Evolutionary conservation across 2,329 filamentous ascomycete species (phyloP).

Genomic region (Penicillium oxalicum): DNA sequence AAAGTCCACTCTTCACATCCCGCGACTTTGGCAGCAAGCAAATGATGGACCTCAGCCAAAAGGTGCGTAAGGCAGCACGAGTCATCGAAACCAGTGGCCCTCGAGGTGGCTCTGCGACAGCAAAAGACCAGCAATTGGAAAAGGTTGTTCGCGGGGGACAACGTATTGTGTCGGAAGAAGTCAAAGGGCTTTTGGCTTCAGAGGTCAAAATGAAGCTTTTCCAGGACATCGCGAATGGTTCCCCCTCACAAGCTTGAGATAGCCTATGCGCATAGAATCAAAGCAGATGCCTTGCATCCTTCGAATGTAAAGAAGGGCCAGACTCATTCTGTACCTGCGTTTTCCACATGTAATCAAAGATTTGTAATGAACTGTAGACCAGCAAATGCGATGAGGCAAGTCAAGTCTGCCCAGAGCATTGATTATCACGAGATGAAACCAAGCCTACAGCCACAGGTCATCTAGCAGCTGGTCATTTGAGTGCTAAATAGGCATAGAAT

Average conservation of each 20-base stretch:
- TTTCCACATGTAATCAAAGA: no score
- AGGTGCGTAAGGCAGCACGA: constrained; percentile 63
- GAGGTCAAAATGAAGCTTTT: constrained; percentile 50
- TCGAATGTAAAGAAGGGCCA: no score
- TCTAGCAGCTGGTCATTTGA: no score
- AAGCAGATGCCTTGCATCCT: not conserved
- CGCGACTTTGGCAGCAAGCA: constrained; percentile 90
- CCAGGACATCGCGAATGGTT: constrained; percentile 33
- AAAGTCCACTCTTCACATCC: constrained; percentile 84
- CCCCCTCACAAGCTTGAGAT: constrained; percentile 13
- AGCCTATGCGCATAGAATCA: not conserved
- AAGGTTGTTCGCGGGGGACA: constrained; percentile 53
- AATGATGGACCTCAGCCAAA: constrained; percentile 78
- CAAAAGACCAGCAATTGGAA: constrained; percentile 44
- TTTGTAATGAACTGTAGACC: no score
- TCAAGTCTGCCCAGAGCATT: no score
- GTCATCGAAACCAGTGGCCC: constrained; percentile 30
- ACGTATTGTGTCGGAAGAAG: constrained; percentile 53
- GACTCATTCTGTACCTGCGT: no score
- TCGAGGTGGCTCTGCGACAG: constrained; percentile 23
- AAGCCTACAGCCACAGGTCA: no score
- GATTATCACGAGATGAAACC: no score
- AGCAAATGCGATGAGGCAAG: no score
- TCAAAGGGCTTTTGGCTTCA: constrained; percentile 42
- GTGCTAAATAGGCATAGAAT: no score